Evolutionary conservation across 495 filamentous ascomycete species (phyloP), one percentile per base, ranked within the genome.

Genomic region (Jackrogersella multiformis): DNA sequence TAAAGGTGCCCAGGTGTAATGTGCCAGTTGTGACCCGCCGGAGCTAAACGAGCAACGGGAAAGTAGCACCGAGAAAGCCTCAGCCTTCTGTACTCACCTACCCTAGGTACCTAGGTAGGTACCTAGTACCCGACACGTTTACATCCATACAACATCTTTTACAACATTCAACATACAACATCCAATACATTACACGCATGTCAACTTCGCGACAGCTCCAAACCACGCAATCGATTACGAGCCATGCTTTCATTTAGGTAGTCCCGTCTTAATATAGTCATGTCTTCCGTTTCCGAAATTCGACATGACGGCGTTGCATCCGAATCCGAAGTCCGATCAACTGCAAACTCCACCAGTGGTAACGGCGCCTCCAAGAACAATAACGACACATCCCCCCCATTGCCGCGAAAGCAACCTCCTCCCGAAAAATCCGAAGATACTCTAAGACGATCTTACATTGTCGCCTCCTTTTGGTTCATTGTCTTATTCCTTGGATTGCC

Each of bases 391-490:
- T 55, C 7, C 15, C 18, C n/a, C 12, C 13, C 66, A 32, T 34
- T 63, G 21, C 61, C 63, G 32, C 73, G 66, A 56, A 85, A 83
- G 58, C 70, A 76, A 49, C 92, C 93, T 12, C 89, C 93, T 46
- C 89, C 92, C 46, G 94, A 97, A 77, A 88, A 86, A 54, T 76
- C 84, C 36, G 86, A 89, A 61, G 87, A 88, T 52, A 80, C 91
- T 18, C 85, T 84, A 70, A 84, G 85, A 41, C 89, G 94, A 49
- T 84, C 85, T 53, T 82, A 79, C 55, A 90, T 98, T 44, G 89
- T 99, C 69, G 76, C 91, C 51, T 93, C 95, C 5, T 98, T 98
- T 72, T 98, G 95, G 96, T 81, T 86, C 16, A 88, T 97, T 13
- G 92, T 96, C 10, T 74, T 96, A 21, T 86, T 90, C 30, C 81